Evolutionary conservation across 139 green algal species (phyloP).

Genomic region (Chlorella sp.): DNA sequence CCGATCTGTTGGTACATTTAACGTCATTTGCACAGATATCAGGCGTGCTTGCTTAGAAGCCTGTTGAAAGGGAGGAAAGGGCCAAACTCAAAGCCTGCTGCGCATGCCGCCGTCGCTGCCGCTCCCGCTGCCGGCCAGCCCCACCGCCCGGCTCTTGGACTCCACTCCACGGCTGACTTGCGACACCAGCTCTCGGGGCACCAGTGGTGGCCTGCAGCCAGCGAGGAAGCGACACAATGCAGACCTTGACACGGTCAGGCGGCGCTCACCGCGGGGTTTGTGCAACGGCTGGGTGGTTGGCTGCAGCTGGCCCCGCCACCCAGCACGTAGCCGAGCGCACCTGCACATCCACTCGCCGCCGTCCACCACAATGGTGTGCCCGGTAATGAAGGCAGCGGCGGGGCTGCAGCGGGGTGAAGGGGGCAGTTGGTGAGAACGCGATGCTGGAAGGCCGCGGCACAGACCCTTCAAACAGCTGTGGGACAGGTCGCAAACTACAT

Average conservation of each 20-base stretch:
- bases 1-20: no score
- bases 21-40: no score
- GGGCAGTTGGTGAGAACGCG: constrained; percentile 33
- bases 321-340: not conserved
- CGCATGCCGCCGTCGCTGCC: not conserved
- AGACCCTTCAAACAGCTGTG: no score
- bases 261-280: no score
- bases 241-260: no score
- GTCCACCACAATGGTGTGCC: constrained; percentile 88
- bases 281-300: no score
- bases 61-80: no score
- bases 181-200: constrained; percentile 61
- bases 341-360: constrained; percentile 82
- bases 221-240: not conserved
- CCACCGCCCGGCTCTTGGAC: constrained; percentile 67
- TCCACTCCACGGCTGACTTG: constrained; percentile 70
- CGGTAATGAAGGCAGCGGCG: constrained; percentile 51
- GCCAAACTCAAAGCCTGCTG: constrained; percentile 63
- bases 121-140: constrained; percentile 39
- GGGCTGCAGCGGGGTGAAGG: not conserved
- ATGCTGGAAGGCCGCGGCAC: no score
- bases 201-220: constrained; percentile 50
- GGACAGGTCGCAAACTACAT: no score
- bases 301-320: not conserved
- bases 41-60: no score